Evolutionary conservation across 2,329 filamentous ascomycete genomes (phyloP).

Genomic region (Hymenoscyphus salicellus): DNA sequence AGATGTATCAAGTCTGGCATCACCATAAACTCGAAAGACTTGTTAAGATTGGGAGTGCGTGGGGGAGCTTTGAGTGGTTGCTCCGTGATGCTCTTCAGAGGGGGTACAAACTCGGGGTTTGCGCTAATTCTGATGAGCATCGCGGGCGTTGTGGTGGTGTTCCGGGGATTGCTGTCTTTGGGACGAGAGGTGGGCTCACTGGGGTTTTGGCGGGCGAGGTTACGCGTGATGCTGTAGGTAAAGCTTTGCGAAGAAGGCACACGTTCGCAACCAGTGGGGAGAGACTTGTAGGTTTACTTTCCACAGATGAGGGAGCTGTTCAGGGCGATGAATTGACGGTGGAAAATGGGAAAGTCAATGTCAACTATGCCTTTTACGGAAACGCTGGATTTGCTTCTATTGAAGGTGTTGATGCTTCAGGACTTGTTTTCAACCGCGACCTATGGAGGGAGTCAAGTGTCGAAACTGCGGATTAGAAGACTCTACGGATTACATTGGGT

Average conservation of each 20-base stretch:
- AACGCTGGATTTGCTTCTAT: constrained; percentile 30
- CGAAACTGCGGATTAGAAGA: constrained; percentile 19
- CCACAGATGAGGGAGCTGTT: constrained; percentile 18
- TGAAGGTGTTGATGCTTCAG: constrained; percentile 34
- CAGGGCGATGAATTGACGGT: constrained; percentile 33
- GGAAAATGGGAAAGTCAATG: constrained; percentile 12
- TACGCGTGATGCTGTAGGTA: constrained; percentile 24
- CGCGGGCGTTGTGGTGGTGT: constrained; percentile 39
- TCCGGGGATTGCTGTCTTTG: constrained; percentile 38
- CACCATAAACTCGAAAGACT: constrained; percentile 39
- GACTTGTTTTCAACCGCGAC: constrained; percentile 30
- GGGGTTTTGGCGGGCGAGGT: constrained; percentile 30
- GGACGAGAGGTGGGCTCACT: constrained; percentile 33
- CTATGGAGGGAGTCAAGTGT: constrained; percentile 25
- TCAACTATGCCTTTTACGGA: constrained; percentile 33
- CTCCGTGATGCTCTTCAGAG: constrained; percentile 34
- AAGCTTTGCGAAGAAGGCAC: constrained; percentile 29
- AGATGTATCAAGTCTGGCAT: constrained; percentile 38
- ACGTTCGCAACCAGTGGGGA: constrained; percentile 38
- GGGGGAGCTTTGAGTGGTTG: constrained; percentile 40
- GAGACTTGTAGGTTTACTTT: constrained; percentile 31
- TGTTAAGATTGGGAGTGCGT: constrained; percentile 39
- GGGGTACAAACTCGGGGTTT: constrained; percentile 38
- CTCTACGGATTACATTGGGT: constrained; percentile 33
- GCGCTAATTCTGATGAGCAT: constrained; percentile 39